These are phyloP conservation scores for Stephanodiscus minutulus DNA, from an alignment of 108 stramenopile species.

Conservation along the genomic window DNA sequence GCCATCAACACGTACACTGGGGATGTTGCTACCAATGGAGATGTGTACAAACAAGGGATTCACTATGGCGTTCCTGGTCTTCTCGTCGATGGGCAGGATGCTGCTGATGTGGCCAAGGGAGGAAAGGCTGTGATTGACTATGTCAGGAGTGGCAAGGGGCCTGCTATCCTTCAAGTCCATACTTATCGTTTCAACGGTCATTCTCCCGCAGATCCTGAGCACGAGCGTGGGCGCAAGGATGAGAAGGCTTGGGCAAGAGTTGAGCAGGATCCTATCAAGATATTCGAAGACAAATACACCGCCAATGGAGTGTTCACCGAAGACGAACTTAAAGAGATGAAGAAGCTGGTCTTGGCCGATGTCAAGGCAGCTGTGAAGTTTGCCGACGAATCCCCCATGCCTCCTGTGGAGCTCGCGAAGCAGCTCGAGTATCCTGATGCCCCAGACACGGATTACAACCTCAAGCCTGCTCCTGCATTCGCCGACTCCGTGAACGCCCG, in stretches of 20 bases:
- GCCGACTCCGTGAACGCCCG: conserved; percentile 87
- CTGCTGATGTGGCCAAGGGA: conserved; percentile 92
- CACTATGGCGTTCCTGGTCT: conserved; percentile 97
- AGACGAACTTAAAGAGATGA: conserved; percentile 87
- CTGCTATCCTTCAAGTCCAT: conserved; percentile 96
- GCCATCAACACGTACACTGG: conserved; percentile 99
- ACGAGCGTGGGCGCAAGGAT: conserved; percentile 98
- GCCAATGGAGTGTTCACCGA: conserved; percentile 80
- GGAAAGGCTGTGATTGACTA: conserved; percentile 97
- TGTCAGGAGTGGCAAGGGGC: conserved; percentile 91
- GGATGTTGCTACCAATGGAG: conserved; percentile 92
- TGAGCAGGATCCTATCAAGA: conserved; percentile 94
- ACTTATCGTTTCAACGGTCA: conserved; percentile 98
- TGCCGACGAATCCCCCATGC: conserved; percentile 91
- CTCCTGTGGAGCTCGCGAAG: conserved; percentile 94
- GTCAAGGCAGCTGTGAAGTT: conserved; percentile 94
- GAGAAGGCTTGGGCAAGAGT: conserved; percentile 97
- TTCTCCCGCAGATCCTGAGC: conserved; percentile 98
- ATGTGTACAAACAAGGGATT: conserved; percentile 90
- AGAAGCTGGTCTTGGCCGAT: conserved; percentile 75
- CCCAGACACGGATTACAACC: conserved; percentile 95
- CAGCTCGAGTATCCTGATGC: conserved; percentile 97
- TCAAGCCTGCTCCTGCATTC: conserved; percentile 71
- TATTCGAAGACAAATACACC: conserved; percentile 88
- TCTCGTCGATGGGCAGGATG: conserved; percentile 89